Conservation (phyloP, 306 rosid genomes). For the Pterocarpus macrocarpus region DNA sequence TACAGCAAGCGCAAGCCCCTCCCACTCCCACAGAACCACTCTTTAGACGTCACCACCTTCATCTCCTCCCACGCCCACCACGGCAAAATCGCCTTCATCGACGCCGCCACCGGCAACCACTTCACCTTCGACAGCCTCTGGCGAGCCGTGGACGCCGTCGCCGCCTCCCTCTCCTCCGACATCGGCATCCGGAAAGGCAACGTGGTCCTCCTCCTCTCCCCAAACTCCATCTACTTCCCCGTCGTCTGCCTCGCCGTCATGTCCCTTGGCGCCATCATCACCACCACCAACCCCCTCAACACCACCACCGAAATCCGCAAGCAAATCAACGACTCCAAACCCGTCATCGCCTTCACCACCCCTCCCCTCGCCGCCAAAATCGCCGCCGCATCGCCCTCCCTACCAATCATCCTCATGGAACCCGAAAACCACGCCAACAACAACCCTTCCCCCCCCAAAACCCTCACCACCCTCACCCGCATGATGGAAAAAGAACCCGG, state of each 20-base stretch:
- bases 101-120: constrained; percentile 75
- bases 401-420: constrained; percentile 72
- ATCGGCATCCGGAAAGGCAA: constrained; percentile 79
- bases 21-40: constrained; percentile 66
- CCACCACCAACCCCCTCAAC: constrained; percentile 94
- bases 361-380: constrained; percentile 64
- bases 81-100: constrained; percentile 77
- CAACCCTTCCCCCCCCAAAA: background rate
- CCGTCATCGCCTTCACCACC: constrained; percentile 80
- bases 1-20: constrained; percentile 74
- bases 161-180: constrained; percentile 64
- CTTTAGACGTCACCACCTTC: constrained; percentile 76
- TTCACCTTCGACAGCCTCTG: constrained; percentile 75
- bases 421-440: background rate
- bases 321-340: constrained; percentile 79
- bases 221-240: constrained; percentile 83
- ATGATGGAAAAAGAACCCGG: constrained; percentile 63
- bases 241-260: constrained; percentile 82
- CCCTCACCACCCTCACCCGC: constrained; percentile 45
- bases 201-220: constrained; percentile 84
- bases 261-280: constrained; percentile 90
- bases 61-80: constrained; percentile 81
- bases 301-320: constrained; percentile 79
- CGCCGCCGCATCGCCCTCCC: constrained; percentile 47
- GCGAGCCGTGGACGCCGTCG: constrained; percentile 67